Base-by-base conservation (phyloP, 176 grass and related monocot species). In the Elaeis guineensis region DNA sequence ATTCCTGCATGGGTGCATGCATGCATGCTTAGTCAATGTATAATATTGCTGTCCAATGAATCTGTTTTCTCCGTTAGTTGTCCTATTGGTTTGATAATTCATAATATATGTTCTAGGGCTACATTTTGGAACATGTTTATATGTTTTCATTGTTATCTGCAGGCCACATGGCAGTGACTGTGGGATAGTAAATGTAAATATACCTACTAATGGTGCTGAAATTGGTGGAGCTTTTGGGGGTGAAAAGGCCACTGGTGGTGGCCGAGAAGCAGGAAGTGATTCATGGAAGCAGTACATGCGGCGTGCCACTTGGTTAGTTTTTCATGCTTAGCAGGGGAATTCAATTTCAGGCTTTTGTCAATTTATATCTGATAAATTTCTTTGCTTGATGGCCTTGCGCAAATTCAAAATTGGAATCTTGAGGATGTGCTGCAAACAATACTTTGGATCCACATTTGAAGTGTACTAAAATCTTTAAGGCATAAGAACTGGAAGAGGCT, bases 251-350 rank as follows among this genome's bases (percentile, higher is more conserved):
- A 98, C 93, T 3, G 93, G 92, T 52, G 93, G 87, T 48, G 93
- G 93, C 7, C 76, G 93, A 73, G 93, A 92, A 89, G 93, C 93
- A 26, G 93, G 87, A 67, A 98, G 93, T 57, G 93, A 98, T 79
- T 98, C 93, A 4, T 98, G 93, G 93, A 98, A 98, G 64, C 93
- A 97, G 73, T 97, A 92, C 69, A 97, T 92, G 93, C 83, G 93
- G 25, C 89, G 93, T 54, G 78, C 84, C 18, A 97, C 93, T 75
- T 91, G 84, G 93, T 91, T 92, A 84, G 51, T 76, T 53, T 1
- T 67, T 50, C 77, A 69, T 21, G 6, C 32, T 73, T 4, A 48
- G 11, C 58, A 21, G 17, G 24, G 20, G 58, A 17, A 32, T 35
- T 55, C 23, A 15, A 35, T 85, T 26, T 58, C 75, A 29, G 21